These are phyloP conservation scores for Gyrodon lividus DNA, from an alignment of 768 basidiomycete genomes.

Conservation along the genomic window DNA sequence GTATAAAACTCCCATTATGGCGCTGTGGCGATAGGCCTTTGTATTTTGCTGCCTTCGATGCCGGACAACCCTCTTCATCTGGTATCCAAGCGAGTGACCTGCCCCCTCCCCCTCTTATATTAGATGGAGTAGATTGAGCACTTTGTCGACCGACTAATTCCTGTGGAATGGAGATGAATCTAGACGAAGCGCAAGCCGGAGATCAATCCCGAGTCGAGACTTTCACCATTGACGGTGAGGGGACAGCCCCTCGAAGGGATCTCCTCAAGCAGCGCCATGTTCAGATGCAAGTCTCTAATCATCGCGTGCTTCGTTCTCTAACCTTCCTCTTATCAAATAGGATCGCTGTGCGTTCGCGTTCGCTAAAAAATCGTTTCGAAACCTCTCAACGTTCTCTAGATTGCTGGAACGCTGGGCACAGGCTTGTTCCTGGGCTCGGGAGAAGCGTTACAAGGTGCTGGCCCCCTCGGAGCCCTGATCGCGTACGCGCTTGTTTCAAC, in stretches of 20 bases:
- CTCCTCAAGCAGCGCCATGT: conserved; percentile 72
- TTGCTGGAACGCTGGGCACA: conserved; percentile 75
- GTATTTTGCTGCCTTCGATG: too few relatives aligned
- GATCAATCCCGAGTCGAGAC: too few relatives aligned
- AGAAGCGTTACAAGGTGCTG: conserved; percentile 53
- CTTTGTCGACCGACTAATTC: too few relatives aligned
- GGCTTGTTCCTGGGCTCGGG: conserved; percentile 75
- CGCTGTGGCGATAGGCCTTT: too few relatives aligned
- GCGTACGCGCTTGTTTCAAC: conserved; percentile 65
- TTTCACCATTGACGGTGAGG: too few relatives aligned
- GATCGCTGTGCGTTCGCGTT: conserved; percentile 60
- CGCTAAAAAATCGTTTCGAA: not conserved
- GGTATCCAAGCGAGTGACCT: too few relatives aligned
- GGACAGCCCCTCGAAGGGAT: too few relatives aligned
- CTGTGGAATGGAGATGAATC: too few relatives aligned
- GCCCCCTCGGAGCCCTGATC: conserved; percentile 65
- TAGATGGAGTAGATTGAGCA: too few relatives aligned
- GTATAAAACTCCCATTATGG: too few relatives aligned
- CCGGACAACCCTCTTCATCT: not conserved
- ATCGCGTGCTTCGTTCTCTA: not conserved
- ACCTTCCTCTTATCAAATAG: conserved; percentile 25
- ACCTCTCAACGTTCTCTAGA: conserved; percentile 33
- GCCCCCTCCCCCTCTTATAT: too few relatives aligned
- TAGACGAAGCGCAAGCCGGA: too few relatives aligned
- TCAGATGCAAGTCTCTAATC: conserved; percentile 55